phyloP scores from a whole-genome alignment of 192 early-diverging fungal species.

The Coemansia sp. region DNA sequence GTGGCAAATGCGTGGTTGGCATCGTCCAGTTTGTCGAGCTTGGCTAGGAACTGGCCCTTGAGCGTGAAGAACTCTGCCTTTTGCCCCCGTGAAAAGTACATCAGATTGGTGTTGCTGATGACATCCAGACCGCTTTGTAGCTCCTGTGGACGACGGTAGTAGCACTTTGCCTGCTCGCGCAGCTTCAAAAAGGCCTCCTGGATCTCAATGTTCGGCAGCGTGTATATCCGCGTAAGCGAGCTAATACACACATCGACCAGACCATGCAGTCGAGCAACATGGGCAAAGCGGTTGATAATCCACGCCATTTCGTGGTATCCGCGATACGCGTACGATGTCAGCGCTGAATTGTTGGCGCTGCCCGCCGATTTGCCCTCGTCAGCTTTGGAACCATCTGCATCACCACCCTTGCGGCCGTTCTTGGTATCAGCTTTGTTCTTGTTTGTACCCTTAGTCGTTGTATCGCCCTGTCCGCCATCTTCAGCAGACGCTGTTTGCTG shows the following conservation, averaged over 20 bases:
- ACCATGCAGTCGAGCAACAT: conserved; percentile 93
- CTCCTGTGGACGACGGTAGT: conserved; percentile 87
- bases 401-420: conserved; percentile 27
- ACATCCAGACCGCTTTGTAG: conserved; percentile 92
- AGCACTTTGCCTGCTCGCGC: conserved; percentile 97
- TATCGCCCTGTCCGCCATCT: conserved; percentile 6
- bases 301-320: conserved; percentile 99
- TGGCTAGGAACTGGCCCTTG: conserved; percentile 92
- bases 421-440: conserved; percentile 56
- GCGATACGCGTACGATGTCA: conserved; percentile 87
- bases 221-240: conserved; percentile 95
- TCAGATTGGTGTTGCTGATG: conserved; percentile 98
- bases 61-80: conserved; percentile 98
- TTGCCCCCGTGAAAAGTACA: conserved; percentile 89
- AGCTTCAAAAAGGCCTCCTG: conserved; percentile 97
- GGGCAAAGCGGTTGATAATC: conserved; percentile 99
- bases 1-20: conserved; percentile 89
- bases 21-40: conserved; percentile 80
- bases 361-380: not conserved
- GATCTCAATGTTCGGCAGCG: conserved; percentile 99
- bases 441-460: conserved; percentile 23
- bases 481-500: conserved; percentile 12
- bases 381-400: conserved; percentile 14
- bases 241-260: conserved; percentile 91
- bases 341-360: conserved; percentile 28